Evolutionary conservation across 371 early-diverging fungal genomes (phyloP).

Genomic region (Zychaea mexicana): DNA sequence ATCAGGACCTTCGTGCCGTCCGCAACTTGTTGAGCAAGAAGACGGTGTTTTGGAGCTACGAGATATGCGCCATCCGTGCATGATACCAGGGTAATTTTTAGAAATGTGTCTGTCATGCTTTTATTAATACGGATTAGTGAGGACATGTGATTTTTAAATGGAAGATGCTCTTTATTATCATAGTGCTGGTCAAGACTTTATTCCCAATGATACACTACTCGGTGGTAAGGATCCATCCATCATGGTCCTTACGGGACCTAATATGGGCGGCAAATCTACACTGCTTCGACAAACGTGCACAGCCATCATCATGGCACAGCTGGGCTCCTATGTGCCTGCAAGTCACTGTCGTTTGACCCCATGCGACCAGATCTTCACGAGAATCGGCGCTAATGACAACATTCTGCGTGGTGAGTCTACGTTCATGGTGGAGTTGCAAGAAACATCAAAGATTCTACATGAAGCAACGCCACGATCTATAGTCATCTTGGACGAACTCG

Average conservation of each 20-base stretch:
- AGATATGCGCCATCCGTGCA: slow-evolving; percentile 88
- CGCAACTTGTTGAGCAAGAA: slow-evolving; percentile 68
- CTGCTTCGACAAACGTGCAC: slow-evolving; percentile 95
- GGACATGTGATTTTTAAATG: too few species aligned
- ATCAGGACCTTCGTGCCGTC: slow-evolving; percentile 73
- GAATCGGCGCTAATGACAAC: slow-evolving; percentile 98
- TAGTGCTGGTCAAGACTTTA: slow-evolving; percentile 75
- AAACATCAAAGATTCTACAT: slow-evolving; percentile 93
- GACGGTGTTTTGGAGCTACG: slow-evolving; percentile 72
- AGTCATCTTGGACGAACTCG: slow-evolving; percentile 99
- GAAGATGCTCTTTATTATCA: background rate
- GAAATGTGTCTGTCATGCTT: too few species aligned
- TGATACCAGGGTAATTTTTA: slow-evolving; percentile 54
- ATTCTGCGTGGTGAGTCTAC: slow-evolving; percentile 98
- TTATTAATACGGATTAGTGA: too few species aligned
- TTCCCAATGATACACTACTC: slow-evolving; percentile 91
- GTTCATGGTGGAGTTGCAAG: slow-evolving; percentile 98
- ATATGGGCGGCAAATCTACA: slow-evolving; percentile 97
- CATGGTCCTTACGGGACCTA: slow-evolving; percentile 98
- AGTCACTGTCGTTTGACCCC: slow-evolving; percentile 76
- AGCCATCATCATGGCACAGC: slow-evolving; percentile 97
- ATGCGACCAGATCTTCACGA: slow-evolving; percentile 96
- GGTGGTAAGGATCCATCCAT: slow-evolving; percentile 77
- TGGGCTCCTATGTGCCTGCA: slow-evolving; percentile 98
- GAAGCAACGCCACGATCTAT: slow-evolving; percentile 94